These are phyloP conservation scores for Fusarium nisikadoi DNA, from an alignment of 2,329 filamentous ascomycete genomes.

Conservation along the genomic window DNA sequence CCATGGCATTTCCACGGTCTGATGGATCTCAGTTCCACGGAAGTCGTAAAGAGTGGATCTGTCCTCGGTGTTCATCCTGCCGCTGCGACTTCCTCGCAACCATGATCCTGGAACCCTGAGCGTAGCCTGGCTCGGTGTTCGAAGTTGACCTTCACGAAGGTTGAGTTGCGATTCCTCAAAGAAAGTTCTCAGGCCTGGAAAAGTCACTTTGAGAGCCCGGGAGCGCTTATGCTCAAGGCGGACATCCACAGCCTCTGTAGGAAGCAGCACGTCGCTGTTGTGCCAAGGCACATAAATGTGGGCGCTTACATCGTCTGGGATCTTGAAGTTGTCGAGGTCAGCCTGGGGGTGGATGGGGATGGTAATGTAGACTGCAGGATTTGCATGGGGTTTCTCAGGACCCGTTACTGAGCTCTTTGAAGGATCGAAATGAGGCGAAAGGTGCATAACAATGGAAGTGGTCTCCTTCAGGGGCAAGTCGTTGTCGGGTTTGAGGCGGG, in stretches of 20 bases:
- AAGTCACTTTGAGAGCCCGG: slow-evolving; percentile 52
- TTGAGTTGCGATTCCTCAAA: slow-evolving; percentile 58
- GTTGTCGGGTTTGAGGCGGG: slow-evolving; percentile 49
- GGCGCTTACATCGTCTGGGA: slow-evolving; percentile 48
- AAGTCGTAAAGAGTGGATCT: slow-evolving; percentile 53
- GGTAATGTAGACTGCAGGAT: slow-evolving; percentile 45
- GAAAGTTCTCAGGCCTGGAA: slow-evolving; percentile 55
- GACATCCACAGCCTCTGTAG: slow-evolving; percentile 59
- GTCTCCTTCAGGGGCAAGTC: slow-evolving; percentile 41
- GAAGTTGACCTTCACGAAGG: slow-evolving; percentile 54
- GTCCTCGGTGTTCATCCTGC: background rate
- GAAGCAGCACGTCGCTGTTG: slow-evolving; percentile 58
- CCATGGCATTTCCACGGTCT: slow-evolving; percentile 56
- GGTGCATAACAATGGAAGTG: slow-evolving; percentile 58
- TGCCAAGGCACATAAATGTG: slow-evolving; percentile 44
- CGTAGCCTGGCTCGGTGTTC: slow-evolving; percentile 50
- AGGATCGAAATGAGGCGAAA: slow-evolving; percentile 49
- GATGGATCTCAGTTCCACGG: slow-evolving; percentile 63
- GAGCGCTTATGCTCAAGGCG: slow-evolving; percentile 54
- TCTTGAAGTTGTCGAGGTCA: slow-evolving; percentile 43
- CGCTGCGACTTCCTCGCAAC: background rate
- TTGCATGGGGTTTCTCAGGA: background rate
- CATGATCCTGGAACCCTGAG: slow-evolving; percentile 23
- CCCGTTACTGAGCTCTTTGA: slow-evolving; percentile 26
- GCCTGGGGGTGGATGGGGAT: slow-evolving; percentile 47